phyloP scores from a whole-genome alignment of 2,329 filamentous ascomycete genomes.

The Didymella pinodella region DNA sequence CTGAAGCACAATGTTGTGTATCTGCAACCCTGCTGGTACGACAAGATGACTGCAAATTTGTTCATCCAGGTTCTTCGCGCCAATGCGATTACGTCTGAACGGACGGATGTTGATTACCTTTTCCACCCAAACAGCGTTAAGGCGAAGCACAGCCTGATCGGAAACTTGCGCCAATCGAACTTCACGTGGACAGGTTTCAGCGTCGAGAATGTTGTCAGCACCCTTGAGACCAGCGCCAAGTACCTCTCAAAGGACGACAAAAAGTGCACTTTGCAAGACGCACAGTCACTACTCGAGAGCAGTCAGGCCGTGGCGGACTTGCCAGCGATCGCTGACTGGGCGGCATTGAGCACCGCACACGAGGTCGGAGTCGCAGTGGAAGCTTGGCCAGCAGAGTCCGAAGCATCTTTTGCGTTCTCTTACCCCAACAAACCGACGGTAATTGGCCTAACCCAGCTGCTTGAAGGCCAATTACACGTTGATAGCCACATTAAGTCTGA shows the following conservation, averaged over 20 bases:
- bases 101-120: slow-evolving; percentile 84
- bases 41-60: slow-evolving; percentile 81
- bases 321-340: slow-evolving; percentile 68
- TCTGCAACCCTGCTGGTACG: slow-evolving; percentile 83
- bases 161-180: slow-evolving; percentile 81
- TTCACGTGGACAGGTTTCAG: slow-evolving; percentile 87
- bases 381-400: slow-evolving; percentile 69
- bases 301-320: slow-evolving; percentile 71
- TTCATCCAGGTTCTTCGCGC: slow-evolving; percentile 85
- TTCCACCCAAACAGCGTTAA: slow-evolving; percentile 80
- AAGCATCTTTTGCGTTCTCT: slow-evolving; percentile 71
- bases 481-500: slow-evolving; percentile 45
- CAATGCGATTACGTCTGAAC: slow-evolving; percentile 88
- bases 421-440: slow-evolving; percentile 59
- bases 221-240: slow-evolving; percentile 70
- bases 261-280: slow-evolving; percentile 68
- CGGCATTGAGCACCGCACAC: slow-evolving; percentile 71
- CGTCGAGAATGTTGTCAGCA: slow-evolving; percentile 66
- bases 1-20: slow-evolving; percentile 75
- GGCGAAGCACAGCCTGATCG: slow-evolving; percentile 71
- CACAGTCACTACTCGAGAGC: slow-evolving; percentile 66
- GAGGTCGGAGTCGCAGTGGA: slow-evolving; percentile 79
- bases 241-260: slow-evolving; percentile 72
- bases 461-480: slow-evolving; percentile 64
- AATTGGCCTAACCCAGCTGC: slow-evolving; percentile 65